These are phyloP conservation scores for Suhomyces terraborum DNA, from an alignment of 1,139 yeast genomes.

Conservation along the genomic window DNA sequence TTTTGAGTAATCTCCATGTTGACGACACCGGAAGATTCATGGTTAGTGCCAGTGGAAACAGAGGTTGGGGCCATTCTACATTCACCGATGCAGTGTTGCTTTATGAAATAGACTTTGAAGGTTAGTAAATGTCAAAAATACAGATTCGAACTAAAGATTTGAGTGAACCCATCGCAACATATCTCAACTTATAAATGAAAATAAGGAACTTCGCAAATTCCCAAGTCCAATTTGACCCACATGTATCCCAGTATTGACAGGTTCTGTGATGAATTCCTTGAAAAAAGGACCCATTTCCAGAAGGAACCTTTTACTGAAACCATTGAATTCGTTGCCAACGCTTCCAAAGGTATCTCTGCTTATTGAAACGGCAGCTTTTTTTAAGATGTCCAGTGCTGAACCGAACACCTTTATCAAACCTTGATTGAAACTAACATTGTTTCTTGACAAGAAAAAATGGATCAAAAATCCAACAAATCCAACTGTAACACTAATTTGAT, in stretches of 20 bases:
- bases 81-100: conserved; percentile 79
- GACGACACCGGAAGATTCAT: conserved; percentile 87
- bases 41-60: conserved; percentile 89
- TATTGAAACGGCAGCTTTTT: neutral
- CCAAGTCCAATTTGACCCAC: conserved; percentile 39
- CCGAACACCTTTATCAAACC: conserved; percentile 14
- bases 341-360: neutral
- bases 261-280: conserved; percentile 21
- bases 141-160: neutral
- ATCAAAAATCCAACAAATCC: conserved; percentile 45
- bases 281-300: conserved; percentile 19
- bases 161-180: no score
- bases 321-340: conserved; percentile 3
- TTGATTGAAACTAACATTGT: conserved; percentile 19
- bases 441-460: conserved; percentile 37
- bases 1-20: conserved; percentile 58
- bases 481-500: conserved; percentile 40
- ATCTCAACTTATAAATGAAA: conserved; percentile 13
- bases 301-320: conserved; percentile 14
- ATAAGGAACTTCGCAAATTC: conserved; percentile 26
- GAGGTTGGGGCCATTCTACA: conserved; percentile 89
- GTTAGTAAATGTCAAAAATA: conserved; percentile 7
- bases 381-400: conserved; percentile 4
- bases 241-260: conserved; percentile 22
- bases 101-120: conserved; percentile 64